These are phyloP conservation scores for Sphenostylis stenocarpa DNA, from an alignment of 306 rosid species.

Conservation along the genomic window DNA sequence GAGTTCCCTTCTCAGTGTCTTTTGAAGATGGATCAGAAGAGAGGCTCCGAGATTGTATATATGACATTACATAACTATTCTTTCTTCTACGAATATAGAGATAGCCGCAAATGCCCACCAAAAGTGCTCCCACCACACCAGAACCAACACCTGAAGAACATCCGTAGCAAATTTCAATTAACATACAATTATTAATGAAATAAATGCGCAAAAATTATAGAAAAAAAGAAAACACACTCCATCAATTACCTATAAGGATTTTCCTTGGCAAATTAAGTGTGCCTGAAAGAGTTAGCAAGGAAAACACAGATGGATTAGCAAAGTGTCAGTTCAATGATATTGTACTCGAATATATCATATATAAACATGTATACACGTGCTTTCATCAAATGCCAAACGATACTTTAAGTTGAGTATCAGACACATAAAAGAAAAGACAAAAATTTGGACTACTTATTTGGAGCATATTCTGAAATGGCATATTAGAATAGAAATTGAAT, in stretches of 20 bases:
- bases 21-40: conserved; percentile 40
- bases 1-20: conserved; percentile 57
- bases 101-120: background rate
- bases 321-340: conserved; percentile 13
- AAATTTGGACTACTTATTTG: background rate
- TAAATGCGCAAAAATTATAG: background rate
- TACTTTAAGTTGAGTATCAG: background rate
- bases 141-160: conserved; percentile 31
- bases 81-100: conserved; percentile 26
- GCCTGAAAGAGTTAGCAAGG: conserved; percentile 32
- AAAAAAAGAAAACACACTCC: background rate
- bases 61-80: conserved; percentile 32
- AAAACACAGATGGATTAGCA: conserved; percentile 24
- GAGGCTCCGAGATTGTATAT: conserved; percentile 38
- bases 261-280: fast-evolving
- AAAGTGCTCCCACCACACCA: background rate
- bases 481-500: conserved; percentile 1
- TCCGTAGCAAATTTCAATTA: background rate
- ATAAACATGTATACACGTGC: background rate
- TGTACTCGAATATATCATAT: background rate
- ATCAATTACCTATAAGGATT: conserved; percentile 49
- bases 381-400: conserved; percentile 11
- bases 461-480: background rate
- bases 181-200: background rate
- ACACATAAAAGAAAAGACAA: background rate